Evolutionary conservation across 2,329 filamentous ascomycete genomes (phyloP).

Genomic region (Aspergillus fumigatus): DNA sequence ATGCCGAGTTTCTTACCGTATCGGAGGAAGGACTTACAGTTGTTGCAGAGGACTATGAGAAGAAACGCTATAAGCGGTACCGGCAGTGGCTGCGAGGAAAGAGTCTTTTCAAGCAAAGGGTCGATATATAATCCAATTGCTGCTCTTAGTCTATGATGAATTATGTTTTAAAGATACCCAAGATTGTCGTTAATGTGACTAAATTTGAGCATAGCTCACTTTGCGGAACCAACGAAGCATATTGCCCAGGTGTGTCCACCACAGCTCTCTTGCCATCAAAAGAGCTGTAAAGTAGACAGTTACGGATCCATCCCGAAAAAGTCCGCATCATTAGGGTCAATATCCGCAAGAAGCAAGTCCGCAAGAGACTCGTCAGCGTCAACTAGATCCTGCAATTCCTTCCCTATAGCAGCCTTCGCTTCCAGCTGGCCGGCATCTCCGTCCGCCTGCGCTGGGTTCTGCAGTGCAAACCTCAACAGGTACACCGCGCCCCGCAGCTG

Average conservation of each 20-base stretch:
- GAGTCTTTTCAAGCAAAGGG: slow-evolving; percentile 88
- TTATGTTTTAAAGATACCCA: slow-evolving; percentile 1
- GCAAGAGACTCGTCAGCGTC: slow-evolving; percentile 31
- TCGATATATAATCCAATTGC: slow-evolving; percentile 35
- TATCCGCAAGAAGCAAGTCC: slow-evolving; percentile 21
- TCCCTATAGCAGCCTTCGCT: slow-evolving; percentile 27
- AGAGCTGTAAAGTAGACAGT: not conserved
- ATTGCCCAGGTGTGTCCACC: not conserved
- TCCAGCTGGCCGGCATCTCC: slow-evolving; percentile 16
- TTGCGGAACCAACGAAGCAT: not conserved
- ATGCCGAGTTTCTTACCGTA: slow-evolving; percentile 70
- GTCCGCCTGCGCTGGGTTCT: slow-evolving; percentile 20
- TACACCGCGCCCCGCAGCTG: slow-evolving; percentile 25
- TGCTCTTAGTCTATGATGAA: not conserved
- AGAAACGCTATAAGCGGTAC: slow-evolving; percentile 97
- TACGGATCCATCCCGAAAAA: slow-evolving; percentile 11
- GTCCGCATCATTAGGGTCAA: slow-evolving; percentile 15
- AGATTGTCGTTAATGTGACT: not conserved
- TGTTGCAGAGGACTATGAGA: slow-evolving; percentile 75
- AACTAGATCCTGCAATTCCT: slow-evolving; percentile 33
- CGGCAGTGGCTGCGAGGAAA: slow-evolving; percentile 91
- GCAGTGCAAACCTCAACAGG: slow-evolving; percentile 27
- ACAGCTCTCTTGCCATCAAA: not conserved
- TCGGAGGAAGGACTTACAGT: slow-evolving; percentile 83
- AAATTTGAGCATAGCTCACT: not conserved